Evolutionary conservation across 768 basidiomycete species (phyloP).

Genomic region (Suillus weaverae): DNA sequence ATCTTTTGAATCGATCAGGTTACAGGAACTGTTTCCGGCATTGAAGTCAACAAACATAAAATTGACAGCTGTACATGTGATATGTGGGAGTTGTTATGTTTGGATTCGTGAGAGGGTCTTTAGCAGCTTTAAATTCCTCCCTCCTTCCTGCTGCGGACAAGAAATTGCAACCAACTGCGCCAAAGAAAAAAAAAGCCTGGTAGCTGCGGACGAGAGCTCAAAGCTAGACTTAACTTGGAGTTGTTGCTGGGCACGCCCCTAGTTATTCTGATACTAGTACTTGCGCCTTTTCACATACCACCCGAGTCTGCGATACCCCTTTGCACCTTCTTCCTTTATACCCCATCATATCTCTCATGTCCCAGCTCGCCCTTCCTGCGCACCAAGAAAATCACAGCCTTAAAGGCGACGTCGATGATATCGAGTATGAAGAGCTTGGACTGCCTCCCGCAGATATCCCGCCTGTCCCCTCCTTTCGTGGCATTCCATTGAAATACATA

Average conservation of each 20-base stretch:
- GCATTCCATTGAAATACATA: constrained; percentile 77
- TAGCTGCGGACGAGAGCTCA: constrained; percentile 7
- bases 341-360: constrained; percentile 24
- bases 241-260: background rate
- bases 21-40: background rate
- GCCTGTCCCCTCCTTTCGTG: constrained; percentile 57
- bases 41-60: background rate
- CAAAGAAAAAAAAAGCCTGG: constrained; percentile 9
- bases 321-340: constrained; percentile 18
- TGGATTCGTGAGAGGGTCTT: constrained; percentile 4
- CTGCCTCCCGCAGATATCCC: constrained; percentile 33
- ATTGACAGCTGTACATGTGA: constrained; percentile 3
- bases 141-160: constrained; percentile 8
- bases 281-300: constrained; percentile 6
- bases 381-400: constrained; percentile 26
- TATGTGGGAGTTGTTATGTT: constrained; percentile 7
- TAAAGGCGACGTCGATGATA: constrained; percentile 36
- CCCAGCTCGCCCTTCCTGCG: constrained; percentile 16
- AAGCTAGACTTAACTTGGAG: background rate
- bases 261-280: constrained; percentile 4
- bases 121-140: background rate
- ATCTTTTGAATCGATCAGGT: background rate
- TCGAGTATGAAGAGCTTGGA: constrained; percentile 47
- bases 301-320: constrained; percentile 5
- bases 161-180: background rate